phyloP scores from a whole-genome alignment of 495 filamentous ascomycete genomes.

The Penicillium steckii region DNA sequence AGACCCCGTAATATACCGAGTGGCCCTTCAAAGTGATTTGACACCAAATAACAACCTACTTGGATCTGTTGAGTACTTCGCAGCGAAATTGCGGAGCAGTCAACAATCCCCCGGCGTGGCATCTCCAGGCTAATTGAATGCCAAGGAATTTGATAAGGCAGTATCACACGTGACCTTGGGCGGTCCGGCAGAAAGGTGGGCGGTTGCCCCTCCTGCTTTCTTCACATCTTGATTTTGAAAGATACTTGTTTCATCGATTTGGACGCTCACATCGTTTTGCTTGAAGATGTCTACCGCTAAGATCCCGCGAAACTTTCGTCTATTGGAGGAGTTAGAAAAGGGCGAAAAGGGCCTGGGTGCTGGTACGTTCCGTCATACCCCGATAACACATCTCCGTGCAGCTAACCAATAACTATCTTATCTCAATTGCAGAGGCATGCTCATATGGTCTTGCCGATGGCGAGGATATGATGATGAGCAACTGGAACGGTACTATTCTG shows the following conservation, averaged over 20 bases:
- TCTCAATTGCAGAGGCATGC: constrained; percentile 70
- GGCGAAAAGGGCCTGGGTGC: constrained; percentile 96
- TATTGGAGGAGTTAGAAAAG: constrained; percentile 97
- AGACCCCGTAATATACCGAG: neutral
- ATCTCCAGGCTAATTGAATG: constrained; percentile 29
- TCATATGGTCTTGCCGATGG: constrained; percentile 94
- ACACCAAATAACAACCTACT: neutral
- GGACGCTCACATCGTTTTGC: neutral
- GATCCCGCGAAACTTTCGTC: constrained; percentile 90
- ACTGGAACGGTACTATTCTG: constrained; percentile 98
- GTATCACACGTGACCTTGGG: constrained; percentile 33
- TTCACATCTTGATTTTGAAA: neutral
- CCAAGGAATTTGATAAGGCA: constrained; percentile 35
- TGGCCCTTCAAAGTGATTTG: neutral
- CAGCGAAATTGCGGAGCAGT: constrained; percentile 7
- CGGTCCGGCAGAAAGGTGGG: constrained; percentile 17
- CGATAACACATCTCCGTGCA: neutral
- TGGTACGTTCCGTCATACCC: constrained; percentile 49
- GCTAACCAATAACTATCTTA: constrained; percentile 13
- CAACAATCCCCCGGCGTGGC: constrained; percentile 35
- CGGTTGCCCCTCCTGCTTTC: constrained; percentile 12
- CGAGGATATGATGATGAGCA: constrained; percentile 94
- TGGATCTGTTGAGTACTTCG: neutral
- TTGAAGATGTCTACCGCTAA: constrained; percentile 75
- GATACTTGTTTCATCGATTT: neutral